These are phyloP conservation scores for Colletotrichum truncatum DNA, from an alignment of 2,329 filamentous ascomycete genomes.

Conservation along the genomic window DNA sequence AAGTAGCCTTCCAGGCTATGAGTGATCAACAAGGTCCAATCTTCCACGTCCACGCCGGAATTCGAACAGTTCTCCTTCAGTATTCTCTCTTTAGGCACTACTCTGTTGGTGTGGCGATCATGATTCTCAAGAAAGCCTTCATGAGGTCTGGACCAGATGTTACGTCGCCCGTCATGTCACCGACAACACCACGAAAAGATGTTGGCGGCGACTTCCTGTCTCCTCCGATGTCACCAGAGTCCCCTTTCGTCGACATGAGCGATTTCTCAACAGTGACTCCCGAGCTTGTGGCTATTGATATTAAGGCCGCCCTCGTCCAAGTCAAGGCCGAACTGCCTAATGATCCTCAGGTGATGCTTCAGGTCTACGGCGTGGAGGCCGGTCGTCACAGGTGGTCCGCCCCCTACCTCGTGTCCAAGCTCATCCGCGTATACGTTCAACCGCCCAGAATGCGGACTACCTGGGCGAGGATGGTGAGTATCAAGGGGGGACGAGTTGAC, in stretches of 20 bases:
- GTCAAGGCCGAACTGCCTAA: slow-evolving; percentile 88
- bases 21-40: slow-evolving; percentile 89
- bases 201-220: slow-evolving; percentile 44
- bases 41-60: slow-evolving; percentile 84
- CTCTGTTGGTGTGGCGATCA: slow-evolving; percentile 81
- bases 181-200: slow-evolving; percentile 37
- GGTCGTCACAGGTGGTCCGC: slow-evolving; percentile 88
- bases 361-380: slow-evolving; percentile 83
- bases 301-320: slow-evolving; percentile 84
- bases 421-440: slow-evolving; percentile 87
- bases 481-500: slow-evolving; percentile 84
- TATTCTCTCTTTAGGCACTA: slow-evolving; percentile 97
- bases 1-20: slow-evolving; percentile 84
- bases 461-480: slow-evolving; percentile 87
- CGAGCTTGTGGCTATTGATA: slow-evolving; percentile 83
- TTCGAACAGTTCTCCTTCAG: slow-evolving; percentile 81
- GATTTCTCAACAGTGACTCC: slow-evolving; percentile 43
- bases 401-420: slow-evolving; percentile 80
- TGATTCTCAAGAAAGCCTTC: slow-evolving; percentile 79
- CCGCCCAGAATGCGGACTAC: slow-evolving; percentile 83
- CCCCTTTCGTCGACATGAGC: slow-evolving; percentile 39
- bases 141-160: slow-evolving; percentile 58
- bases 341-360: slow-evolving; percentile 91
- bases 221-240: slow-evolving; percentile 47
- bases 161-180: slow-evolving; percentile 30